These are phyloP conservation scores for Hypoxylon sp. DNA, from an alignment of 2,329 filamentous ascomycete species.

Conservation along the genomic window DNA sequence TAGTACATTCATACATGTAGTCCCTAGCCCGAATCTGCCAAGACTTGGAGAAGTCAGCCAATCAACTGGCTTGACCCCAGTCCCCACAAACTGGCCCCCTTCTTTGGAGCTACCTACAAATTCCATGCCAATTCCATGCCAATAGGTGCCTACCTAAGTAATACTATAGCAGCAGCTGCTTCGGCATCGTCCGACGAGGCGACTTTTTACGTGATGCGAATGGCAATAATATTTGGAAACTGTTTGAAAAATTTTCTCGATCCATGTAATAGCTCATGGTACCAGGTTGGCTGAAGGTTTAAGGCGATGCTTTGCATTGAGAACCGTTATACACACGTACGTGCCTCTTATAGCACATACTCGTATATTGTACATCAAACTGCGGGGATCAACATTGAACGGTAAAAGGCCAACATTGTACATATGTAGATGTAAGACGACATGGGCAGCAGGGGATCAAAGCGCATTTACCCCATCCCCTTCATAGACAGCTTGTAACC, in stretches of 20 bases:
- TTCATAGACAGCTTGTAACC: slow-evolving; percentile 35
- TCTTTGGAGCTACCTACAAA: slow-evolving; percentile 15
- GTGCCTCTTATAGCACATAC: neutral
- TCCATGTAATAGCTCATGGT: neutral
- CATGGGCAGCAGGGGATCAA: slow-evolving; percentile 37
- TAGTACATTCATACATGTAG: neutral
- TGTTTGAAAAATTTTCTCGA: neutral
- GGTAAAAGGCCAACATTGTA: slow-evolving; percentile 19
- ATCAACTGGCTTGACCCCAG: slow-evolving; percentile 41
- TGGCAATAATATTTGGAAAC: slow-evolving; percentile 30
- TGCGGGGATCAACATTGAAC: slow-evolving; percentile 23
- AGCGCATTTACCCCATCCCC: slow-evolving; percentile 41
- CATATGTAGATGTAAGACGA: slow-evolving; percentile 19
- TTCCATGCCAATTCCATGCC: slow-evolving; percentile 7
- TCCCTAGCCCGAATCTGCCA: slow-evolving; percentile 37
- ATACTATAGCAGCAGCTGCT: slow-evolving; percentile 10
- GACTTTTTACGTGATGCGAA: slow-evolving; percentile 33
- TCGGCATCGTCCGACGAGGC: slow-evolving; percentile 30
- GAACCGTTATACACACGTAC: neutral
- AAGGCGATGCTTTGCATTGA: slow-evolving; percentile 27
- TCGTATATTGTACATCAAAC: slow-evolving; percentile 25
- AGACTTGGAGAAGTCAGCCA: slow-evolving; percentile 40
- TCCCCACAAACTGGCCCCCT: slow-evolving; percentile 34
- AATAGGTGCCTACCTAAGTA: slow-evolving; percentile 6
- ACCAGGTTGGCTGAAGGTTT: neutral